Evolutionary conservation across 495 filamentous ascomycete species (phyloP).

Genomic region (Neurospora sp.): DNA sequence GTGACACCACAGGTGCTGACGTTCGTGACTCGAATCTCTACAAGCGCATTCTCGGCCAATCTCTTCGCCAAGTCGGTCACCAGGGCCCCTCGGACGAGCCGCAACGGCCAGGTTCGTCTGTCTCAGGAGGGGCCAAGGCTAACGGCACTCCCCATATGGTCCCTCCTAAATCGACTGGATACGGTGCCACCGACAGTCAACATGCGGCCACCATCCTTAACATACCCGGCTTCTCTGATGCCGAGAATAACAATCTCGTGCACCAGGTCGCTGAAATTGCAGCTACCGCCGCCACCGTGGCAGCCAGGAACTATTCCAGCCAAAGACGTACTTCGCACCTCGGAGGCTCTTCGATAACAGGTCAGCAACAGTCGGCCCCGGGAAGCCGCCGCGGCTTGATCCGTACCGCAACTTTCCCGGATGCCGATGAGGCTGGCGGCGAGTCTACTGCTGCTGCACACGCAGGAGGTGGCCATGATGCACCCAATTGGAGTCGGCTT

Average conservation of each 20-base stretch:
- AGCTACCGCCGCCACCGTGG: constrained; percentile 80
- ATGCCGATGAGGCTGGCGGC: constrained; percentile 32
- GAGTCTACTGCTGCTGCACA: constrained; percentile 17
- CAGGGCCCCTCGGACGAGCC: constrained; percentile 37
- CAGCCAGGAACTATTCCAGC: constrained; percentile 59
- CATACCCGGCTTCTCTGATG: constrained; percentile 60
- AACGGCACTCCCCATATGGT: constrained; percentile 54
- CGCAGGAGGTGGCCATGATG: constrained; percentile 65
- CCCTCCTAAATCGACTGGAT: constrained; percentile 51
- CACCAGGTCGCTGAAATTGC: constrained; percentile 85
- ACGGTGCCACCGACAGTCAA: constrained; percentile 16
- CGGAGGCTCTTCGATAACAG: constrained; percentile 10
- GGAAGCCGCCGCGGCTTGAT: constrained; percentile 19
- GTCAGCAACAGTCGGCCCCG: constrained; percentile 4
- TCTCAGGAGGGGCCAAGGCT: constrained; percentile 16
- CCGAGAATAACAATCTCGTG: constrained; percentile 69
- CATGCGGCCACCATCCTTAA: constrained; percentile 32
- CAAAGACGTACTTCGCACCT: constrained; percentile 13
- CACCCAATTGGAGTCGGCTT: constrained; percentile 89
- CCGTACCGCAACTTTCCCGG: constrained; percentile 31
- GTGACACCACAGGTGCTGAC: constrained; percentile 33
- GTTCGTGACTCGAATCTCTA: constrained; percentile 84
- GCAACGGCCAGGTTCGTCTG: constrained; percentile 32
- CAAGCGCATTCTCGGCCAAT: constrained; percentile 86
- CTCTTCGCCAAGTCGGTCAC: constrained; percentile 68